These are phyloP conservation scores for Acacia pycnantha DNA, from an alignment of 331 rosid genomes.

Conservation along the genomic window DNA sequence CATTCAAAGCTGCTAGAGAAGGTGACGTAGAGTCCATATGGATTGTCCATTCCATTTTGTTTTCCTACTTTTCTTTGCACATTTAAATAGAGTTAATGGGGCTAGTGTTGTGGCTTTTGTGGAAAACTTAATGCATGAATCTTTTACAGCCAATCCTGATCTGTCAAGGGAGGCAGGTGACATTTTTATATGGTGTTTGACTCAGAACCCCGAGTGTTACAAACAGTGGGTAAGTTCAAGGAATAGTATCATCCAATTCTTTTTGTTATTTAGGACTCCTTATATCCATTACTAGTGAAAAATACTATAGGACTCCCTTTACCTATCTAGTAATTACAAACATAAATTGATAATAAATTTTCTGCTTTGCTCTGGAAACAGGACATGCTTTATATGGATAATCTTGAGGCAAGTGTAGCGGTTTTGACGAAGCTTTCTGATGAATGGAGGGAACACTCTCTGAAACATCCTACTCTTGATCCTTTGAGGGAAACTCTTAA, in stretches of 20 bases:
- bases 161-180: constrained; percentile 57
- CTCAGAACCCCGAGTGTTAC: constrained; percentile 60
- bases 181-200: constrained; percentile 67
- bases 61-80: not conserved
- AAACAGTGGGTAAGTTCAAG: constrained; percentile 62
- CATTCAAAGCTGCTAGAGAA: constrained; percentile 55
- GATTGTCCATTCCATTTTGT: not conserved
- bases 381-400: constrained; percentile 73
- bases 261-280: not conserved
- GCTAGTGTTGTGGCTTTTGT: constrained; percentile 4
- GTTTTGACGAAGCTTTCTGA: constrained; percentile 60
- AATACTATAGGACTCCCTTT: not conserved
- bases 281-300: not conserved
- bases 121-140: constrained; percentile 27
- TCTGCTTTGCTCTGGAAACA: constrained; percentile 33
- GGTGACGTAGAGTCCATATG: constrained; percentile 32
- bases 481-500: constrained; percentile 61
- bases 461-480: constrained; percentile 48
- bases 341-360: constrained; percentile 1
- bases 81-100: constrained; percentile 3
- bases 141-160: constrained; percentile 50
- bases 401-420: constrained; percentile 66
- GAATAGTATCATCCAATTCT: not conserved
- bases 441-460: constrained; percentile 59
- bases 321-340: not conserved